These are phyloP conservation scores for Dioszegia aurantiaca DNA, from an alignment of 768 basidiomycete species.

Conservation along the genomic window DNA sequence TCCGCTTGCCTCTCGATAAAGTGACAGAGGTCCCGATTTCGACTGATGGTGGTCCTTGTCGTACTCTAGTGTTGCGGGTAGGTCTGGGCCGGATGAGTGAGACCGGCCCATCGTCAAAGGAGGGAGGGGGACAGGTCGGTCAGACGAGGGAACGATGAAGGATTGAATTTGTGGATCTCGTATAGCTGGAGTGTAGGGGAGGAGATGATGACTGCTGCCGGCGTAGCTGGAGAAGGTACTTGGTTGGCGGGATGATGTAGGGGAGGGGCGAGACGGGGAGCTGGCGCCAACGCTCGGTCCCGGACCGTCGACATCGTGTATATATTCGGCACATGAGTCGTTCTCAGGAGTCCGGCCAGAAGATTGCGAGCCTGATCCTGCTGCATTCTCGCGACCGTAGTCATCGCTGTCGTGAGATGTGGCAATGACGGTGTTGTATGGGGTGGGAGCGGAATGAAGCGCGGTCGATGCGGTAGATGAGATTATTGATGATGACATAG, in stretches of 20 bases:
- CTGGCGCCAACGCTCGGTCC: constrained; percentile 1
- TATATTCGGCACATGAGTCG: not conserved
- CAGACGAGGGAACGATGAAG: constrained; percentile 27
- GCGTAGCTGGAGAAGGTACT: constrained; percentile 7
- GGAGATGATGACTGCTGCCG: constrained; percentile 10
- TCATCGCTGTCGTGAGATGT: not conserved
- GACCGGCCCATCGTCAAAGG: not conserved
- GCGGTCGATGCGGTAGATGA: constrained; percentile 17
- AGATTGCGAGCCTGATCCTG: not conserved
- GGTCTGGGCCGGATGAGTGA: not conserved
- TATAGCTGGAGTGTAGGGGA: constrained; percentile 10
- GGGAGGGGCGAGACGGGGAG: constrained; percentile 3
- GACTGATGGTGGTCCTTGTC: not conserved
- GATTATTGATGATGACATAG: constrained; percentile 15
- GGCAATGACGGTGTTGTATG: constrained; percentile 25
- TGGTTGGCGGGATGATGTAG: constrained; percentile 7
- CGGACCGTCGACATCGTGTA: not conserved
- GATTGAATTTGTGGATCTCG: constrained; percentile 16
- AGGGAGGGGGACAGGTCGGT: constrained; percentile 33
- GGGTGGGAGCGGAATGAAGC: constrained; percentile 26
- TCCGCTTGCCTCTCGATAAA: not conserved
- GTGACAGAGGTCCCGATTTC: not conserved
- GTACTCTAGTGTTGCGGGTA: too few relatives aligned
- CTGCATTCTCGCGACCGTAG: not conserved
- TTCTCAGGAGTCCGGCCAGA: too few relatives aligned